phyloP scores from a whole-genome alignment of 345 rosid genomes.

The Acer saccharum region DNA sequence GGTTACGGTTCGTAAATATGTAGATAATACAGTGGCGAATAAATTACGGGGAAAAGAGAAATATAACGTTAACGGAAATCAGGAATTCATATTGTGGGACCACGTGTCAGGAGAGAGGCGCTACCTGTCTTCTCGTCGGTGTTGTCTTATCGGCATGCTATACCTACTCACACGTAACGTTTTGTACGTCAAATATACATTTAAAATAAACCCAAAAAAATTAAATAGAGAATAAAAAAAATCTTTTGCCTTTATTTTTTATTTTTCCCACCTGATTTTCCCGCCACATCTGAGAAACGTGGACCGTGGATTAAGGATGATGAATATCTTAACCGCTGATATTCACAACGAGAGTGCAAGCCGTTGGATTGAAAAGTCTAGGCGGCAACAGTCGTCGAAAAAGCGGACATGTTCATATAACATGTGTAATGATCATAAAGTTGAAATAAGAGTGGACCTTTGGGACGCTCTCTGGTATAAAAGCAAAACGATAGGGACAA shows the following conservation, averaged over 20 bases:
- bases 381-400: not conserved
- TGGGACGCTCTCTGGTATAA: conserved; percentile 21
- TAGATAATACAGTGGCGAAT: too few relatives aligned
- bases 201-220: not conserved
- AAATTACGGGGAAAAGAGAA: not conserved
- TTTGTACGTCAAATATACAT: not conserved
- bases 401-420: conserved; percentile 22
- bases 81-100: conserved; percentile 27
- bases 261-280: conserved; percentile 41
- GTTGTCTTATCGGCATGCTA: conserved; percentile 38
- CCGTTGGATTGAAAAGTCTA: conserved; percentile 19
- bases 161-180: not conserved
- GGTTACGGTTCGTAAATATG: not conserved
- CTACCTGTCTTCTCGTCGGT: conserved; percentile 40
- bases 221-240: not conserved
- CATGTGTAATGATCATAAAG: conserved; percentile 43
- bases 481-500: conserved; percentile 14
- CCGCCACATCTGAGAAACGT: conserved; percentile 37
- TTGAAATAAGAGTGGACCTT: conserved; percentile 25
- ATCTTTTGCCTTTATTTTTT: not conserved
- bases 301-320: conserved; percentile 21
- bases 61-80: conserved; percentile 32
- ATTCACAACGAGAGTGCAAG: not conserved
- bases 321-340: conserved; percentile 7
- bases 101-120: conserved; percentile 17